phyloP scores from a whole-genome alignment of 1,284 basidiomycete species.

The Heliocybe sulcata region DNA sequence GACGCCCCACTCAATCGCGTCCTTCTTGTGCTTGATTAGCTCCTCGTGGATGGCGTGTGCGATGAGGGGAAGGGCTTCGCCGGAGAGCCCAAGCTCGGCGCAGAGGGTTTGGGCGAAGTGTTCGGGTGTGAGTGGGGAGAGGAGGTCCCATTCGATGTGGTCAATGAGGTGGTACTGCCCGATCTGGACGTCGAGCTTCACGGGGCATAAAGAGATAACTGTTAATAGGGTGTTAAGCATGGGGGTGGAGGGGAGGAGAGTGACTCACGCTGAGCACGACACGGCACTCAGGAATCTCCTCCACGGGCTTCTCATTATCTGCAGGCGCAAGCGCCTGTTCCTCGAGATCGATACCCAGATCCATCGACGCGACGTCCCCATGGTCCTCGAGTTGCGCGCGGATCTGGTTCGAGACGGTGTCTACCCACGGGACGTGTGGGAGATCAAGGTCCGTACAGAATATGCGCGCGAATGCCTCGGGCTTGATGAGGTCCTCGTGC shows the following conservation, averaged over 20 bases:
- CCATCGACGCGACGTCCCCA: conserved; percentile 70
- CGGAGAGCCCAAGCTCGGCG: conserved; percentile 80
- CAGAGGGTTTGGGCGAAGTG: conserved; percentile 79
- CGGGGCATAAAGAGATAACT: not conserved
- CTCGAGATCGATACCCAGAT: conserved; percentile 21
- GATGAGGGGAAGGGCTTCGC: conserved; percentile 84
- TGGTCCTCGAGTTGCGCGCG: conserved; percentile 87
- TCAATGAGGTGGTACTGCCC: conserved; percentile 87
- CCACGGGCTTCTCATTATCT: conserved; percentile 34
- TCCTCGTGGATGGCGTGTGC: conserved; percentile 94
- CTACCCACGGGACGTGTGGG: conserved; percentile 56
- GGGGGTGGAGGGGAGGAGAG: not conserved
- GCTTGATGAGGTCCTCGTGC: conserved; percentile 74
- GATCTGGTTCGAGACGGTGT: conserved; percentile 82
- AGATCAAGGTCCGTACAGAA: conserved; percentile 90
- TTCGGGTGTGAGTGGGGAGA: conserved; percentile 88
- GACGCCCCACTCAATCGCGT: conserved; percentile 90
- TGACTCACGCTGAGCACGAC: conserved; percentile 81
- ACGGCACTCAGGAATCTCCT: conserved; percentile 77
- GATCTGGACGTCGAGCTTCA: conserved; percentile 96
- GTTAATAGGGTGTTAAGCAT: not conserved
- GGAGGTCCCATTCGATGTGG: conserved; percentile 97
- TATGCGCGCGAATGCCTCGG: conserved; percentile 76
- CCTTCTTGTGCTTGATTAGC: conserved; percentile 89
- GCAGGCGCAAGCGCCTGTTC: conserved; percentile 17